Evolutionary conservation across 1,139 yeast genomes (phyloP).

Genomic region (Blastobotrys ciferrii): DNA sequence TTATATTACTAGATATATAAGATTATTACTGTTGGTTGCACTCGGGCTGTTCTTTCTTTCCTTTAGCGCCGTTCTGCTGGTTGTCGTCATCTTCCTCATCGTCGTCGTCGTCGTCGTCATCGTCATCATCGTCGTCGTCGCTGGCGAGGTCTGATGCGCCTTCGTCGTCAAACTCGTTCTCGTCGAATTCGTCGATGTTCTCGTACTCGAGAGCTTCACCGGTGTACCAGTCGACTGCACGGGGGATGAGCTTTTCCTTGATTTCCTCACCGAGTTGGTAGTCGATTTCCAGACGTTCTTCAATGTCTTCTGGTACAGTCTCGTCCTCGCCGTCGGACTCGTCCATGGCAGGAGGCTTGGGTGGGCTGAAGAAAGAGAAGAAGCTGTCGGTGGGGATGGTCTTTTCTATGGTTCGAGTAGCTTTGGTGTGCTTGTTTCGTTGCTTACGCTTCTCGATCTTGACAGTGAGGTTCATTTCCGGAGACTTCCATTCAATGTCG

Average conservation of each 20-base stretch:
- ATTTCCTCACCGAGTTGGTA: conserved; percentile 95
- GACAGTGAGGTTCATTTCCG: conserved; percentile 81
- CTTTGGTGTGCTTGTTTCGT: conserved; percentile 95
- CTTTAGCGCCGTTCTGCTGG: conserved; percentile 34
- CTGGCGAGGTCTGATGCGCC: conserved; percentile 56
- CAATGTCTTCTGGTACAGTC: conserved; percentile 72
- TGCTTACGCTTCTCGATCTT: conserved; percentile 93
- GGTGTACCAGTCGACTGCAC: conserved; percentile 97
- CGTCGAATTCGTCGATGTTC: conserved; percentile 45
- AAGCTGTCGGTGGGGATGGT: conserved; percentile 90
- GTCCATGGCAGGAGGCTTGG: conserved; percentile 63
- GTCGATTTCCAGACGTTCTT: conserved; percentile 83
- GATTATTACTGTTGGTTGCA: conserved; percentile 63
- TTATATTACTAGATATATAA: conserved; percentile 1
- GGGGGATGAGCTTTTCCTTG: conserved; percentile 91
- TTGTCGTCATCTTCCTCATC: conserved; percentile 48
- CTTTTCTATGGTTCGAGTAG: conserved; percentile 94
- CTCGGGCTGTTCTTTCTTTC: conserved; percentile 63
- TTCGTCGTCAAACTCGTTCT: conserved; percentile 50
- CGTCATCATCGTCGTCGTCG: conserved; percentile 50
- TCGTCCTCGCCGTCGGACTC: conserved; percentile 53
- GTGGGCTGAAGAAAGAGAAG: conserved; percentile 94
- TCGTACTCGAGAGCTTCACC: conserved; percentile 83
- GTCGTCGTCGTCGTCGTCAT: conserved; percentile 48
- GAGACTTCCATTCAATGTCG: conserved; percentile 78